Base-by-base conservation (phyloP, 164 flowering plant species). In the Warburgia ugandensis region DNA sequence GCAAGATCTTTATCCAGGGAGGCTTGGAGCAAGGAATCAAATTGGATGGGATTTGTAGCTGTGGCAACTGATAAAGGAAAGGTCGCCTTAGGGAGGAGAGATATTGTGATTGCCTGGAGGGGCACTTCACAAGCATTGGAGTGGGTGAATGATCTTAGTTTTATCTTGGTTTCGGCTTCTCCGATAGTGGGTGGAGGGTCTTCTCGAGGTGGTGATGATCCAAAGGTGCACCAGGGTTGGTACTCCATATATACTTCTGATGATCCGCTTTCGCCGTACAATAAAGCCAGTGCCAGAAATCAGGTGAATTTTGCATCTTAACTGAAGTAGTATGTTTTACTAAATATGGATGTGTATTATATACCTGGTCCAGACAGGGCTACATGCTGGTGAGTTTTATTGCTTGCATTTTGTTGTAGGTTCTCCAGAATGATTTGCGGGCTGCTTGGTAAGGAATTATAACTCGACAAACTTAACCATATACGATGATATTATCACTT, bases 1-100 rank as follows among this genome's bases (percentile, higher is more conserved):
- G 4, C 72, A 2, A 58, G 45, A 58, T 67, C 80, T 1, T 20
- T 61, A 32, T 66, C 77, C 20, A 61, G 66, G 55, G 77, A 73
- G 35, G 65, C 77, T 0, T 73, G 77, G 77, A 47, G 63, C 14
- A 55, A 43, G 48, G 78, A 73, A 48, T 69, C 73, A 6, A 78
- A 78, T 46, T 78, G 68, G 66, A 78, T 78, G 19, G 83, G 83
- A 36, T 75, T 52, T 8, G 67, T 81, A 5, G 87, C 83, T 1
- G 87, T 78, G 53, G 78, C 77, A 6, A 76, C 76, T 0, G 84
- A 81, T 42, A 74, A 78, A 35, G 76, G 80, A 20, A 57, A 56
- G 55, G 45, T 17, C 45, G 51, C 28, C 21, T 52, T 59, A 60
- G 79, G 55, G 63, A 75, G 67, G 68, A 75, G 77, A 46, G 78